Evolutionary conservation across 23 red algal species (phyloP).

Genomic region (Gracilaria domingensis): DNA sequence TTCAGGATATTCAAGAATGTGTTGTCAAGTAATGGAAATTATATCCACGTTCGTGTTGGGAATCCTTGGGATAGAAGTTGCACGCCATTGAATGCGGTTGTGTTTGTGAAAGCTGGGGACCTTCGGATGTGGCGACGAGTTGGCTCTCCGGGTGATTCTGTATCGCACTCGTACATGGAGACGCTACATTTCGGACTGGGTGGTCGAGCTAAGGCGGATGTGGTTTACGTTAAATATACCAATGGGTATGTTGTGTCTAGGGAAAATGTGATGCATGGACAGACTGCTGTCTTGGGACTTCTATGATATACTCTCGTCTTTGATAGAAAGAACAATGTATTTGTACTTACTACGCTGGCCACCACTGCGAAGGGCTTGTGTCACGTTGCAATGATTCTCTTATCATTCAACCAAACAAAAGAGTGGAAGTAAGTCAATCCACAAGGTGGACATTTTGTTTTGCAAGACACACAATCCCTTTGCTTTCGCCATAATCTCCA

Average conservation of each 20-base stretch:
- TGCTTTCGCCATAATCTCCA: too few relatives aligned
- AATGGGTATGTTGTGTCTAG: constrained; percentile 17
- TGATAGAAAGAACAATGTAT: background rate
- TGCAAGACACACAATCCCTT: too few relatives aligned
- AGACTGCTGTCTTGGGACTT: background rate
- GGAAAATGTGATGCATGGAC: constrained; percentile 12
- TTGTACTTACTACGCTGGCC: background rate
- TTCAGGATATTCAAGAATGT: constrained; percentile 48
- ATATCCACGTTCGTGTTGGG: constrained; percentile 57
- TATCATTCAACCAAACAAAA: too few relatives aligned
- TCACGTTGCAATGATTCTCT: too few relatives aligned
- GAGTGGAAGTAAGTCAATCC: too few relatives aligned
- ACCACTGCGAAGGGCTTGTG: too few relatives aligned
- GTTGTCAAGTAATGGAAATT: constrained; percentile 17
- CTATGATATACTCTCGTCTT: background rate
- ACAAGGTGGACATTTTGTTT: too few relatives aligned
- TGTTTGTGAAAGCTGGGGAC: constrained; percentile 25
- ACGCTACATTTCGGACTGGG: constrained; percentile 80
- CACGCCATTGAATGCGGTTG: constrained; percentile 55
- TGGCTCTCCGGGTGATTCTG: constrained; percentile 51
- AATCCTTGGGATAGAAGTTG: constrained; percentile 40
- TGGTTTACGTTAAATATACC: constrained; percentile 45
- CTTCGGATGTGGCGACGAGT: constrained; percentile 56
- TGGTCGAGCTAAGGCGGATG: constrained; percentile 1
- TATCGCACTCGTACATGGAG: constrained; percentile 48